Conservation (phyloP, 2,329 filamentous ascomycete genomes). For the Rhynchosporium graminicola region DNA sequence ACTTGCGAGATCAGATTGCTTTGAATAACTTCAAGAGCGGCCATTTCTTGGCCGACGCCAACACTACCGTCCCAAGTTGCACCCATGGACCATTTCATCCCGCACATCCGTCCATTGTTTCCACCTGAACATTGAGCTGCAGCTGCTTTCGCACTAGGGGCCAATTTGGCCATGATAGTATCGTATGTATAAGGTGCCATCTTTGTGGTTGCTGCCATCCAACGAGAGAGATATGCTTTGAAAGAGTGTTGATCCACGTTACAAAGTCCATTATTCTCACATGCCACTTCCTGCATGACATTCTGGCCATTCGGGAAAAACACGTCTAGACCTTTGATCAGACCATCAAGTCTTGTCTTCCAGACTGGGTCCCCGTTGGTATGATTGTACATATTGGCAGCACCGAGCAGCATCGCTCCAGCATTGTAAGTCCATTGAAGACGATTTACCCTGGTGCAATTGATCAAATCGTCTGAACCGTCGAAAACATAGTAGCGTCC, state of each 20-base stretch:
- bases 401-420: conserved; percentile 65
- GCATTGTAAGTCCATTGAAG: conserved; percentile 72
- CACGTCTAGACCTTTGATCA: conserved; percentile 54
- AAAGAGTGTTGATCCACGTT: conserved; percentile 64
- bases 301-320: conserved; percentile 56
- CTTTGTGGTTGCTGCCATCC: conserved; percentile 57
- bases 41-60: conserved; percentile 54
- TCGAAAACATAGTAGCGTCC: conserved; percentile 62
- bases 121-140: conserved; percentile 63
- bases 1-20: conserved; percentile 56
- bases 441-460: conserved; percentile 59
- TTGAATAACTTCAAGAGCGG: conserved; percentile 53
- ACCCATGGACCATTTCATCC: conserved; percentile 55
- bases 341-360: conserved; percentile 57
- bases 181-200: conserved; percentile 57
- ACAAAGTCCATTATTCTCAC: conserved; percentile 62
- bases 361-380: conserved; percentile 52
- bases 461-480: conserved; percentile 56
- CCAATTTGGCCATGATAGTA: conserved; percentile 53
- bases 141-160: conserved; percentile 58
- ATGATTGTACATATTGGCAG: conserved; percentile 70
- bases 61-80: conserved; percentile 57
- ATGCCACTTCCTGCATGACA: conserved; percentile 67
- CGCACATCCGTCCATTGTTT: conserved; percentile 58
- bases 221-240: conserved; percentile 63